Evolutionary conservation across 257 asterid genomes (phyloP), one percentile per base, ranked within the genome.

Genomic region (Petunia axillaris): DNA sequence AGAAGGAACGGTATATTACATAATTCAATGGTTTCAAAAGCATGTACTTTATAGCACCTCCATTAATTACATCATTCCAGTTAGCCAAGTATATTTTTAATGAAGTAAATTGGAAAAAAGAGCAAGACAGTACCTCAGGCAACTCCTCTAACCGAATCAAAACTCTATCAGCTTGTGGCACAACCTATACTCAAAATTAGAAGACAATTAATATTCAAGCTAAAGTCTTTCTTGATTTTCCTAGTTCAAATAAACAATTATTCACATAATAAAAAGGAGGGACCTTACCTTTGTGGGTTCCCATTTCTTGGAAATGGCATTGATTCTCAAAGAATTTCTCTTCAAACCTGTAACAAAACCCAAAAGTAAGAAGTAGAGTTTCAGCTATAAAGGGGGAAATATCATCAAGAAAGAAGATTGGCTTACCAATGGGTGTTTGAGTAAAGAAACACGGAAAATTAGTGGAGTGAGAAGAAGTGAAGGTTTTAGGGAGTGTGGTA

Each of bases 91-190:
- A 75, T 6, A 36, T n/a, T 63, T 46, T 35, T 13, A 63, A 81
- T 11, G 11, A 9, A 70, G 53, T 40, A 9, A 80, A 54, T 3
- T 38, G 52, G 38, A 7, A 6, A 39, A 60, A 37, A 62, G 53
- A 63, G 6, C 16, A 68, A 76, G 67, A 16, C n/a, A 80, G 11
- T 89, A 94, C 97, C 97, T 90, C 91, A 1, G 98, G 79, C 68
- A 89, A 88, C 68, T 84, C 90, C 85, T 94, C 94, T 39, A 94
- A 88, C 80, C 91, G 94, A 88, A 94, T 85, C 86, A 94, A 84
- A 46, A 94, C 98, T 82, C 98, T 87, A 83, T 94, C 98, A 35
- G 93, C 97, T 86, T 94, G 98, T 3, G 98, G 98, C 79, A 88
- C 91, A 85, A 93, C 98, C 98, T 94, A 75, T 44, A 73, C 40